Percentiles rank a stretch among this genome's conserved stretches.
phyloP scores from a whole-genome alignment of 371 early-diverging fungal species.

The Sporodiniella umbellata region DNA sequence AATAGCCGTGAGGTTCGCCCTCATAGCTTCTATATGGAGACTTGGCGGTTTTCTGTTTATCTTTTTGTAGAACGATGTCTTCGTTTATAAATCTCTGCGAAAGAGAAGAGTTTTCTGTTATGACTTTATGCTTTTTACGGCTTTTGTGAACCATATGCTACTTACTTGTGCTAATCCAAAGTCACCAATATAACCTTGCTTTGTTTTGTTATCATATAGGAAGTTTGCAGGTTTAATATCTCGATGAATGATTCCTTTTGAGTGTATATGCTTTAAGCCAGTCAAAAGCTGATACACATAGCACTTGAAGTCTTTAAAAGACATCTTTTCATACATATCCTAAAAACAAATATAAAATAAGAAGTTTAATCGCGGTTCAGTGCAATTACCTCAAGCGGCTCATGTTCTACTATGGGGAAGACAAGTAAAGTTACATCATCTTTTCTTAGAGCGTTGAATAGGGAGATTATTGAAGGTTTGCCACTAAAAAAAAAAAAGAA shows the following conservation, averaged over 20 bases:
- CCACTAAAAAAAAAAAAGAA: constrained; percentile 1
- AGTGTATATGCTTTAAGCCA: constrained; percentile 77
- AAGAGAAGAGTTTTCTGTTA: no score
- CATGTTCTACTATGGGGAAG: constrained; percentile 80
- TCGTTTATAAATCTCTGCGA: no score
- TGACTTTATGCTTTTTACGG: no score
- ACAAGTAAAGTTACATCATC: constrained; percentile 80
- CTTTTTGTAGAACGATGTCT: no score
- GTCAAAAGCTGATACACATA: constrained; percentile 82
- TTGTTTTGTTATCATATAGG: constrained; percentile 67
- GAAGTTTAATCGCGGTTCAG: no score
- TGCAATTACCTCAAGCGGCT: no score
- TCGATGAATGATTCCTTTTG: constrained; percentile 75
- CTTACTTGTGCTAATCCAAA: constrained; percentile 96
- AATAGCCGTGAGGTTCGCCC: no score
- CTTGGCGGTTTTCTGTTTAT: no score
- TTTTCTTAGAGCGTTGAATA: constrained; percentile 74
- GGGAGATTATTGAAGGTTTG: constrained; percentile 55
- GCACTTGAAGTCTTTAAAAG: constrained; percentile 69
- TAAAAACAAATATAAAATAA: background rate
- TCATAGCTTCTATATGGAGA: no score
- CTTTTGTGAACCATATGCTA: background rate
- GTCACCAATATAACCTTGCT: constrained; percentile 90
- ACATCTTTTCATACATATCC: constrained; percentile 30
- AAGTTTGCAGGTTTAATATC: constrained; percentile 99